These are phyloP conservation scores for Dictyostelium discoideum DNA, from an alignment of 78 protist species.

Conservation along the genomic window DNA sequence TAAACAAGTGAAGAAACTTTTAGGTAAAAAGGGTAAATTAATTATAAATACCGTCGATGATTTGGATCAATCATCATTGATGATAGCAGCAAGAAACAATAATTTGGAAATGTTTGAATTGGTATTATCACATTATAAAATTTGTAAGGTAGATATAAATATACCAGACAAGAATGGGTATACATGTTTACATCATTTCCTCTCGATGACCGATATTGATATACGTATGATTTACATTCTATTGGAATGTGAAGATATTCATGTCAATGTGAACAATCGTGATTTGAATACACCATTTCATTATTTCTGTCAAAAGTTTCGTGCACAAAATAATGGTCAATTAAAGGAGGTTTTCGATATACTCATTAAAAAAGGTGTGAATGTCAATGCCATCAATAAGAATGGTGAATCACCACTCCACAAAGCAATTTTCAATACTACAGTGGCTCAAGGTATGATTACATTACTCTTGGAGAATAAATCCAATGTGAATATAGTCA, in stretches of 20 bases:
- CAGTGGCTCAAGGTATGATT: constrained; percentile 42
- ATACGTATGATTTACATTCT: constrained; percentile 10
- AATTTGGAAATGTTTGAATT: constrained; percentile 69
- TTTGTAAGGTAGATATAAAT: constrained; percentile 75
- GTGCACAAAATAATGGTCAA: constrained; percentile 15
- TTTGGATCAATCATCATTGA: constrained; percentile 37
- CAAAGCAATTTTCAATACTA: constrained; percentile 80
- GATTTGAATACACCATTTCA: constrained; percentile 86
- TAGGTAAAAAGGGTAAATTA: neutral
- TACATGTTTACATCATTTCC: constrained; percentile 74
- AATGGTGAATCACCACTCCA: constrained; percentile 88
- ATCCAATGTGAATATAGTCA: constrained; percentile 64
- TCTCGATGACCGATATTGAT: constrained; percentile 48
- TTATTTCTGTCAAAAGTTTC: constrained; percentile 86
- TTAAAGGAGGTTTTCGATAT: constrained; percentile 58
- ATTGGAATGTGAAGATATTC: constrained; percentile 49
- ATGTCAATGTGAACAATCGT: constrained; percentile 73
- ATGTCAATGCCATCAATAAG: constrained; percentile 76
- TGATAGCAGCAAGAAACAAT: constrained; percentile 30
- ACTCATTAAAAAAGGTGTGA: constrained; percentile 50
- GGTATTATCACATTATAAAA: constrained; percentile 20
- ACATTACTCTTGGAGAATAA: constrained; percentile 40
- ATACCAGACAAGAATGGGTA: constrained; percentile 75
- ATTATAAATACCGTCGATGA: constrained; percentile 23
- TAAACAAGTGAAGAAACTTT: constrained; percentile 45